Evolutionary conservation across 2,329 filamentous ascomycete genomes (phyloP).

Genomic region (Periglandula ipomoeae): DNA sequence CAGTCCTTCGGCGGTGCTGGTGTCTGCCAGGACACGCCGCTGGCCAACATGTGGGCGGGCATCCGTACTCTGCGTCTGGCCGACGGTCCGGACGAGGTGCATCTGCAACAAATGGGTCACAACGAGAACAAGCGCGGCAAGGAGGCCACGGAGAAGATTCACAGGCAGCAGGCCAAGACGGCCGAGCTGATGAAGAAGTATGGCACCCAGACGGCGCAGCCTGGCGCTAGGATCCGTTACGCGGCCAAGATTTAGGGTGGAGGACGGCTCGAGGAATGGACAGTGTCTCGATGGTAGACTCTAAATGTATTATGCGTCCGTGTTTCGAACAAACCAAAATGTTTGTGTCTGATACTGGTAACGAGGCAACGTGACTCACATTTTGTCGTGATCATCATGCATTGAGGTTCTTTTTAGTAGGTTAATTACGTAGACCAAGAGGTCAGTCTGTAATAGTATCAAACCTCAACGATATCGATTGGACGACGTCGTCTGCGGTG

Average conservation of each 20-base stretch:
- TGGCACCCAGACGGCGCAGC: slow-evolving; percentile 34
- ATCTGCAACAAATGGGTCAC: slow-evolving; percentile 68
- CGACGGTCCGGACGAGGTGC: slow-evolving; percentile 95
- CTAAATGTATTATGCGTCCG: background rate
- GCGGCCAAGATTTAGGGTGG: slow-evolving; percentile 34
- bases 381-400: too few relatives aligned
- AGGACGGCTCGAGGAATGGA: background rate
- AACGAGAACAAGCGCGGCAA: slow-evolving; percentile 68
- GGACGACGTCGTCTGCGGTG: background rate
- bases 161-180: slow-evolving; percentile 55
- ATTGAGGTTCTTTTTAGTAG: too few relatives aligned
- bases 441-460: background rate
- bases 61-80: slow-evolving; percentile 78
- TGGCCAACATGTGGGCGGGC: slow-evolving; percentile 73
- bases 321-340: background rate
- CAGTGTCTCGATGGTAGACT: too few relatives aligned
- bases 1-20: slow-evolving; percentile 88
- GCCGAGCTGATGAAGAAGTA: slow-evolving; percentile 57
- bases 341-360: background rate
- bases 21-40: slow-evolving; percentile 87
- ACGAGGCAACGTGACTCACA: background rate
- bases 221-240: slow-evolving; percentile 41
- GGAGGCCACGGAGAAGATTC: slow-evolving; percentile 52
- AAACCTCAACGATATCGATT: background rate
- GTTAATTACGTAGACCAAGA: background rate